phyloP scores from a whole-genome alignment of 225 moss, liverwort and hornwort genomes.

The Climacium dendroides region DNA sequence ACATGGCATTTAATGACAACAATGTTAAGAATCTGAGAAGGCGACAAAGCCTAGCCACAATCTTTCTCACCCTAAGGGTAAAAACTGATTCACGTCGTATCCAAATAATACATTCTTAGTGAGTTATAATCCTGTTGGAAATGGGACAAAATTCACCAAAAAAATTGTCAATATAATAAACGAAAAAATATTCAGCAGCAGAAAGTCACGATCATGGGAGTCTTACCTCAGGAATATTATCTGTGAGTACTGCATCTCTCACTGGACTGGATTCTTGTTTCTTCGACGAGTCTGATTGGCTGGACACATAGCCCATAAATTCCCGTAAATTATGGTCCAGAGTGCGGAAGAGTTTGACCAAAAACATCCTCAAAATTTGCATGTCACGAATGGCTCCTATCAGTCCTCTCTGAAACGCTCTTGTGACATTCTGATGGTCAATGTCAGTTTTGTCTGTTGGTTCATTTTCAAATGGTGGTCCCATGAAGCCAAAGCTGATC shows the following conservation, averaged over 20 bases:
- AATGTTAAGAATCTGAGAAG: neutral
- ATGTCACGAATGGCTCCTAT: constrained; percentile 54
- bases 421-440: constrained; percentile 54
- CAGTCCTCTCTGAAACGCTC: constrained; percentile 68
- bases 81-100: neutral
- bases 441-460: neutral
- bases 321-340: constrained; percentile 67
- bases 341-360: constrained; percentile 59
- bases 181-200: neutral
- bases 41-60: neutral
- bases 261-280: constrained; percentile 25
- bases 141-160: neutral
- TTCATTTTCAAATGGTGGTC: constrained; percentile 19
- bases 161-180: neutral
- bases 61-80: neutral
- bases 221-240: neutral
- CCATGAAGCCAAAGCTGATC: constrained; percentile 55
- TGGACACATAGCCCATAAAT: constrained; percentile 68
- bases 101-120: neutral
- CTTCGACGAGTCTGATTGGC: constrained; percentile 3
- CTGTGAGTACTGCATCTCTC: neutral
- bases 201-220: neutral
- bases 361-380: constrained; percentile 64
- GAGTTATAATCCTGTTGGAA: neutral
- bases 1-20: neutral